Percentiles rank a stretch among this genome's conserved stretches.
Evolutionary conservation across 257 asterid genomes (phyloP).

Genomic region (Asclepias syriaca): DNA sequence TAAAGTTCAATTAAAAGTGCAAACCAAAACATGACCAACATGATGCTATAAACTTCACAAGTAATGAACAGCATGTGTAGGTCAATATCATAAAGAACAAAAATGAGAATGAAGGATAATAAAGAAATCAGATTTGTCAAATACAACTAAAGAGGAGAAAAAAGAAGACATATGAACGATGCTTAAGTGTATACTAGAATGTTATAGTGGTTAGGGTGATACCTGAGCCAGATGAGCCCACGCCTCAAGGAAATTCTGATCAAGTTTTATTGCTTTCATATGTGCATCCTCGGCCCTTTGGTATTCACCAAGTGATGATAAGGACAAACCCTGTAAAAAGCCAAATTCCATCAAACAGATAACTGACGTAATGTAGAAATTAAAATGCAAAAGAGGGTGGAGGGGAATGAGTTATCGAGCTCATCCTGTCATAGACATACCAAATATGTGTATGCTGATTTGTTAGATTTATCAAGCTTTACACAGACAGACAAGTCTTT

Average conservation of each 20-base stretch:
- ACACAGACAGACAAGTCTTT: slow-evolving; percentile 86
- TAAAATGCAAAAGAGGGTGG: neutral
- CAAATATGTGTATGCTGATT: slow-evolving; percentile 94
- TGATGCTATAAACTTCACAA: neutral
- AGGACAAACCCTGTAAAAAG: slow-evolving; percentile 75
- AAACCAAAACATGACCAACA: neutral
- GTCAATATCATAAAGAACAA: neutral
- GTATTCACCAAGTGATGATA: slow-evolving; percentile 83
- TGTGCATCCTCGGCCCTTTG: slow-evolving; percentile 89
- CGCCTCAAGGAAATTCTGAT: slow-evolving; percentile 78
- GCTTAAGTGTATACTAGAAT: neutral
- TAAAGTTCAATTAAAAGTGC: neutral
- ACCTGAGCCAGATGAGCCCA: slow-evolving; percentile 99
- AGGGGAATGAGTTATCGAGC: slow-evolving; percentile 13
- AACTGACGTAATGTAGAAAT: neutral
- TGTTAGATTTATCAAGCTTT: slow-evolving; percentile 69
- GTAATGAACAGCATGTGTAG: neutral
- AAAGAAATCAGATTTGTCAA: neutral
- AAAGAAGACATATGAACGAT: neutral
- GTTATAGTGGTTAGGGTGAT: slow-evolving; percentile 9
- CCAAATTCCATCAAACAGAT: slow-evolving; percentile 13
- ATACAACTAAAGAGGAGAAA: neutral
- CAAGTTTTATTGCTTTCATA: slow-evolving; percentile 80
- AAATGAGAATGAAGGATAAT: neutral
- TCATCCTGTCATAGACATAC: slow-evolving; percentile 42